Percentiles rank a stretch among this genome's conserved stretches.
These are phyloP conservation scores for Coniochaeta hoffmannii DNA, from an alignment of 2,329 filamentous ascomycete species.

Conservation along the genomic window DNA sequence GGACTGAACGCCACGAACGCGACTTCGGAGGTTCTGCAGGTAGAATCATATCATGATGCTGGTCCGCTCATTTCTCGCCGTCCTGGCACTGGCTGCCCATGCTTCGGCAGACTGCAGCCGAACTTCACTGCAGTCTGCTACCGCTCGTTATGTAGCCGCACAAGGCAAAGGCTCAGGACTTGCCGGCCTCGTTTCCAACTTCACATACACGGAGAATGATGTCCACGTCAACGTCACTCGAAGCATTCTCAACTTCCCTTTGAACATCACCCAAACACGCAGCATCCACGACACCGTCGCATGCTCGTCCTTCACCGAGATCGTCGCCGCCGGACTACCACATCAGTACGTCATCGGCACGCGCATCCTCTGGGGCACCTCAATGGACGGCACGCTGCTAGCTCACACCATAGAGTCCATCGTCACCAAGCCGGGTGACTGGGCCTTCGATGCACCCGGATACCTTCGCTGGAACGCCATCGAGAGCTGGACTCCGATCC, in stretches of 20 bases:
- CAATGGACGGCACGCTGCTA: background rate
- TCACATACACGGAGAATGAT: constrained; percentile 2
- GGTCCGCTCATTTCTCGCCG: background rate
- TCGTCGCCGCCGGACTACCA: constrained; percentile 4
- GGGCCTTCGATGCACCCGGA: constrained; percentile 2
- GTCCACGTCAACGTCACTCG: background rate
- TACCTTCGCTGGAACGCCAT: constrained; percentile 1
- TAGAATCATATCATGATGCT: background rate
- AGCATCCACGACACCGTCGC: constrained; percentile 8
- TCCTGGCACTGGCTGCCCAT: background rate
- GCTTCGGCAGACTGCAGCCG: constrained; percentile 1
- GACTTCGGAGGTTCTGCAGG: too few relatives aligned
- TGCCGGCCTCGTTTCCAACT: background rate
- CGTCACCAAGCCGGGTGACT: constrained; percentile 4
- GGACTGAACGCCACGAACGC: background rate
- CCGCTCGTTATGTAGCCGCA: background rate
- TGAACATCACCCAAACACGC: constrained; percentile 7
- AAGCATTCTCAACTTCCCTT: constrained; percentile 4
- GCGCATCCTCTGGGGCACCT: constrained; percentile 4
- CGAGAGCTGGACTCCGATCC: constrained; percentile 5
- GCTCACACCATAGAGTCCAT: constrained; percentile 4
- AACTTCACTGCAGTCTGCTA: background rate
- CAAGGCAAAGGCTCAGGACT: background rate
- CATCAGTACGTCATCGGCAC: constrained; percentile 10
- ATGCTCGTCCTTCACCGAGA: constrained; percentile 9